Base-by-base conservation (phyloP, 2,329 filamentous ascomycete species). In the Aspergillus pseudonomiae region DNA sequence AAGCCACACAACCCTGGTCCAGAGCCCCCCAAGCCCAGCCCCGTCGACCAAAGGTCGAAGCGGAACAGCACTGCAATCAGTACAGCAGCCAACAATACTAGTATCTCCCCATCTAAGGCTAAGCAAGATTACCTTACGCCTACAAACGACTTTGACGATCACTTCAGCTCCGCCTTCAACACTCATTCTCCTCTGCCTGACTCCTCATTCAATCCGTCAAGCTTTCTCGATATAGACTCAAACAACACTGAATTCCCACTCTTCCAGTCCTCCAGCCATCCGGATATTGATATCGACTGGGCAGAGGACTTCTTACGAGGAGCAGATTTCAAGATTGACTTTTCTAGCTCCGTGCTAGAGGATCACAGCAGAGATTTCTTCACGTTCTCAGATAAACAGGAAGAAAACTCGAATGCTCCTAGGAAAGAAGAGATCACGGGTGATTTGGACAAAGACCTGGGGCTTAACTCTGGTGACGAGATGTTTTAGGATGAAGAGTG, bases 391-490 rank as follows among this genome's bases (percentile, higher is more conserved):
- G 55, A 12, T 16, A 73, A n/a, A 62, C 68, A 66, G 30, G 67
- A 62, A 30, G 59, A 66, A 12, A 56, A 57, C 10, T 66, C 67
- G 30, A 58, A 61, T 24, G 58, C 62, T 16, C 60, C 68, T 55
- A 53, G 30, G 9, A 67, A 64, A 45, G 57, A 60, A 6, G 67
- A 68, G 55, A 78, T 78, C 4, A 78, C 77, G 0, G 77, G 77
- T 3, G 77, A 78, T 68, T 60, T 78, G 54, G 77, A 78, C 69
- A 66, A 65, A n/a, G 77, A 78, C 68, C 63, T 78, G 34, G 77
- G 77, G 1, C 71, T 78, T 43, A 57, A 71, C 41, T 73, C 70
- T 62, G 73, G 65, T 3, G 71, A 75, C 66, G 74, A 75, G 3
- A 68, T 72, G 48, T 75, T 73, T 60, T 75, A 55, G 52, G 12